Evolutionary conservation across 257 asterid genomes (phyloP), one percentile per base, ranked within the genome.

Genomic region (Solanum virginianum): DNA sequence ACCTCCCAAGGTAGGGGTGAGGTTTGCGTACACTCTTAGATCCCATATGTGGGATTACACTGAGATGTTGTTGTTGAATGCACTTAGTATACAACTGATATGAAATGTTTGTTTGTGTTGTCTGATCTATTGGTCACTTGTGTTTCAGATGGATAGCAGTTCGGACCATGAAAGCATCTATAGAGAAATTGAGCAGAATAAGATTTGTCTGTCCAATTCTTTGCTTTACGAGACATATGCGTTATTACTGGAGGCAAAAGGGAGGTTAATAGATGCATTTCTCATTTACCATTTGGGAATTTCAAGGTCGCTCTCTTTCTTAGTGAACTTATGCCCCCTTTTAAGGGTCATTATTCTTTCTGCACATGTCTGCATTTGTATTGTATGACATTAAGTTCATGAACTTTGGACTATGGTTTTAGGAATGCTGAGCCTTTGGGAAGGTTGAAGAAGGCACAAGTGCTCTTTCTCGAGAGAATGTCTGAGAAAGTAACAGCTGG

Each of bases 401-500:
- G 71, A 49, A 51, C 17, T 62, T 66, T 74, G 77, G 82, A 56
- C 69, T 66, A 51, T 85, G 85, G 83, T 86, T 86, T 85, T 85
- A 94, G 98, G 90, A 90, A 92, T 85, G 95, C 97, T 75, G 90
- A 93, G 90, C 99, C 99, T 24, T 87, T 97, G 80, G 96, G 92
- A 65, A 92, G 98, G 82, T 86, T 97, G 92, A 95, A 97, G 90
- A 95, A 94, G 88, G 98, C 98, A 11, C 98, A 97, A 87, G 98
- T 91, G 80, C 86, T 94, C 72, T 97, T 97, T 92, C 98, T 97
- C 0, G 99, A 97, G 92, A 92, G 98, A 88, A 90, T 95, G 89
- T 97, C 98, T 0, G 99, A 95, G 84, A 88, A 77, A 84, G 95
- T 93, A 79, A 86, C 79, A 36, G 85, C 86, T 82, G 93, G 90